These are phyloP conservation scores for Mortierella sp. DNA, from an alignment of 371 early-diverging fungal species.

Conservation along the genomic window DNA sequence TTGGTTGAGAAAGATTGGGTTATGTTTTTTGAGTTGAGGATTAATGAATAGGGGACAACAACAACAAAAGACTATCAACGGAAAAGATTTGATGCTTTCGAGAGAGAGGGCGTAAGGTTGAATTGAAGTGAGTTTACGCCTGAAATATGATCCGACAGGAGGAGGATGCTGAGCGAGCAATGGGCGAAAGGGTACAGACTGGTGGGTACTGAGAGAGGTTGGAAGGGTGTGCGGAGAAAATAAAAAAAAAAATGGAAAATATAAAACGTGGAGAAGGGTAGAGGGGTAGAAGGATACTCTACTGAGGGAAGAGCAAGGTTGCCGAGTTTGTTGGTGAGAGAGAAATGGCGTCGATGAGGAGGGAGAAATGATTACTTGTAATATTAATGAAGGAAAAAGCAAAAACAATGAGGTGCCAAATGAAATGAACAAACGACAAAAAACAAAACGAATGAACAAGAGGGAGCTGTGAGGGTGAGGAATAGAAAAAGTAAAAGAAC, in stretches of 20 bases:
- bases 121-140: neutral
- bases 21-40: neutral
- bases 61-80: neutral
- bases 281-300: neutral
- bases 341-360: neutral
- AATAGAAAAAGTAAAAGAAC: neutral
- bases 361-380: neutral
- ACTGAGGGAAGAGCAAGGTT: neutral
- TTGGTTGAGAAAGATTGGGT: neutral
- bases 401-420: neutral
- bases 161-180: neutral
- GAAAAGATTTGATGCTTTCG: neutral
- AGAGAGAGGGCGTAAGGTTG: neutral
- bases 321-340: neutral
- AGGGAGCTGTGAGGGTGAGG: neutral
- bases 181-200: neutral
- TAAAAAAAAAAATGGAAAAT: neutral
- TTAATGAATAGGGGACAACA: neutral
- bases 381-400: neutral
- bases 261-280: neutral
- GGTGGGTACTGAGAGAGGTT: neutral
- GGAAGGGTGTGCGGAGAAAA: neutral
- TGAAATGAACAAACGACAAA: conserved; percentile 1
- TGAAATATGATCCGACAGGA: neutral
- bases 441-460: neutral